Base-by-base conservation (phyloP, 768 basidiomycete genomes). In the Candolleomyces efflorescens region DNA sequence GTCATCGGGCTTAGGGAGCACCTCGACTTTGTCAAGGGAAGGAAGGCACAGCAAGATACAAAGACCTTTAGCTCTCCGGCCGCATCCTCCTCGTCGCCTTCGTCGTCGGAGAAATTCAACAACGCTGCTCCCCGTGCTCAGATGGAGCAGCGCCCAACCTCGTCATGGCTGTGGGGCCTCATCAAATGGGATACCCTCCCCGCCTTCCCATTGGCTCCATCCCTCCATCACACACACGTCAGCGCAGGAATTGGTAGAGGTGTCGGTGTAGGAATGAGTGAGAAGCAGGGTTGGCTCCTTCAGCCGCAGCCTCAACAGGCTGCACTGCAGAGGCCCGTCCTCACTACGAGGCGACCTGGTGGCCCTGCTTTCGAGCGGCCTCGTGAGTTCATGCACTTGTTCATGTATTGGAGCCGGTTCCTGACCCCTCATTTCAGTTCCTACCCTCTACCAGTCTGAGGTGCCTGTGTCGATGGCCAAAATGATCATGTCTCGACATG, bases 401-500 rank as follows among this genome's bases (percentile, higher is more conserved):
- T 36, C 52, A 36, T 27, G 39, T 48, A 32, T 39, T 50, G 20
- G n/a, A 32, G n/a, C n/a, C n/a, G 12, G 20, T 48, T 49, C 43
- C 53, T 61, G 53, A 38, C 27, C 36, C 27, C 27, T 22, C n/a
- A 9, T 27, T 23, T 37, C 53, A 74, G 69, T 67, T 45, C 70
- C 73, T 9, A 65, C 71, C 15, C 56, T 72, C 39, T 74, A 72
- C 57, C 62, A 71, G 59, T 57, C 68, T 22, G 68, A 71, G 24
- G 66, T 68, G 13, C 73, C 73, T 18, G 70, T 68, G 9, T 72
- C 71, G 1, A 74, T 74, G 73, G 73, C 73, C 11, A 74, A 74
- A 55, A 71, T 74, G 64, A 74, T 74, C 63, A 74, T 74, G 73
- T 72, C 71, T 36, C 63, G 71, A 60, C 73, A 74, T 64, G 69